Conservation (phyloP, 768 basidiomycete species). For the Suillus clintonianus region DNA sequence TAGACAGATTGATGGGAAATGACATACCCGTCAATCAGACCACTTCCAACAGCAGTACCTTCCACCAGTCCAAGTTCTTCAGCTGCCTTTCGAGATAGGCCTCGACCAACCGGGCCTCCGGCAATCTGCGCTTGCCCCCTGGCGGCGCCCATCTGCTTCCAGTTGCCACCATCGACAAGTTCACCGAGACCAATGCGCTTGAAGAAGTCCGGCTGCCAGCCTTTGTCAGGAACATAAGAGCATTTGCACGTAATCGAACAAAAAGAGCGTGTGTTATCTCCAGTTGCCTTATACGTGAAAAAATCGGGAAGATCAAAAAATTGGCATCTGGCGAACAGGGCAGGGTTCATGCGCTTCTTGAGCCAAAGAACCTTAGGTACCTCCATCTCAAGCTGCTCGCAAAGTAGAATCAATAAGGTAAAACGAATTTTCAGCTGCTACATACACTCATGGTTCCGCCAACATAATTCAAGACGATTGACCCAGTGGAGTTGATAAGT, state of each 20-base stretch:
- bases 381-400: constrained; percentile 90
- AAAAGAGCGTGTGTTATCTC: constrained; percentile 68
- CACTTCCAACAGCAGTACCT: constrained; percentile 93
- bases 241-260: constrained; percentile 98
- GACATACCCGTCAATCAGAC: constrained; percentile 88
- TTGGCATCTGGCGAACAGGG: constrained; percentile 72
- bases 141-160: constrained; percentile 72
- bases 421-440: constrained; percentile 8
- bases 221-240: constrained; percentile 82
- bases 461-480: constrained; percentile 89
- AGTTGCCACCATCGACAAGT: constrained; percentile 62
- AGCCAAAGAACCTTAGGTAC: constrained; percentile 97
- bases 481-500: constrained; percentile 82
- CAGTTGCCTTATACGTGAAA: constrained; percentile 91
- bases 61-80: constrained; percentile 80
- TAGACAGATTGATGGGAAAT: background rate
- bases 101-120: constrained; percentile 80
- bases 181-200: constrained; percentile 76
- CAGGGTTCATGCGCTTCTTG: constrained; percentile 79
- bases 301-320: constrained; percentile 95
- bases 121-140: constrained; percentile 74
- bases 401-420: constrained; percentile 10
- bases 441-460: constrained; percentile 93
- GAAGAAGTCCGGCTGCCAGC: constrained; percentile 93
- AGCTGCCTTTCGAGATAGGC: constrained; percentile 78